Percentiles rank a stretch among this genome's conserved stretches.
phyloP scores from a whole-genome alignment of 768 basidiomycete species.

The Auriscalpium orientale region DNA sequence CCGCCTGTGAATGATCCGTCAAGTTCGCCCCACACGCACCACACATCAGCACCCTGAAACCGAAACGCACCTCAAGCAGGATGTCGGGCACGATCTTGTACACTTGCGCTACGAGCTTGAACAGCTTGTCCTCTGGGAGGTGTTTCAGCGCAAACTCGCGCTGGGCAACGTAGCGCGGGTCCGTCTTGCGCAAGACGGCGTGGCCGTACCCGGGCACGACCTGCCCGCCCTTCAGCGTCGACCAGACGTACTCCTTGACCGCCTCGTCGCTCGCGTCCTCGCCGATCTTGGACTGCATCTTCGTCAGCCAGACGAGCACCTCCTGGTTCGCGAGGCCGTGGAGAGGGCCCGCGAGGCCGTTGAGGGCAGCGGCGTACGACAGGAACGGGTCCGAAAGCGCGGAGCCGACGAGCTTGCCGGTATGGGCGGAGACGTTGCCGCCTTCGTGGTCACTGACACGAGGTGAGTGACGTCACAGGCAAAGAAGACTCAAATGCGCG shows the following conservation, averaged over 20 bases:
- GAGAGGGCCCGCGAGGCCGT: slow-evolving; percentile 94
- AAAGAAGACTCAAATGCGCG: background rate
- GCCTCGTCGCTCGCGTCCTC: slow-evolving; percentile 79
- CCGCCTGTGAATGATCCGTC: slow-evolving; percentile 42
- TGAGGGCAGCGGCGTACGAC: slow-evolving; percentile 84
- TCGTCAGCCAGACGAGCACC: slow-evolving; percentile 88
- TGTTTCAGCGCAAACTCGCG: slow-evolving; percentile 85
- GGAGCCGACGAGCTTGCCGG: slow-evolving; percentile 87
- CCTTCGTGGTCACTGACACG: slow-evolving; percentile 84
- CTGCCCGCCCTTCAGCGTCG: slow-evolving; percentile 85
- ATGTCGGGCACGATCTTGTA: slow-evolving; percentile 86
- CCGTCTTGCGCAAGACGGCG: slow-evolving; percentile 83
- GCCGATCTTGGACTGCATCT: slow-evolving; percentile 88
- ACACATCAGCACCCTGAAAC: background rate
- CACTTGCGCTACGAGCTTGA: slow-evolving; percentile 89
- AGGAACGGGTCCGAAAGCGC: slow-evolving; percentile 98
- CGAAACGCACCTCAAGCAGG: slow-evolving; percentile 61
- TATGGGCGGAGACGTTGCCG: slow-evolving; percentile 95
- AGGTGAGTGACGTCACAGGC: background rate
- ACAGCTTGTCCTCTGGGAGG: slow-evolving; percentile 79
- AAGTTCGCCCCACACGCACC: background rate
- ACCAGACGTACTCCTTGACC: slow-evolving; percentile 92
- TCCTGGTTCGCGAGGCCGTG: slow-evolving; percentile 98
- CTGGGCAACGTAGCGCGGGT: slow-evolving; percentile 88
- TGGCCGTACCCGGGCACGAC: slow-evolving; percentile 93